Evolutionary conservation across 495 filamentous ascomycete species (phyloP).

Genomic region (Neurospora sp.): DNA sequence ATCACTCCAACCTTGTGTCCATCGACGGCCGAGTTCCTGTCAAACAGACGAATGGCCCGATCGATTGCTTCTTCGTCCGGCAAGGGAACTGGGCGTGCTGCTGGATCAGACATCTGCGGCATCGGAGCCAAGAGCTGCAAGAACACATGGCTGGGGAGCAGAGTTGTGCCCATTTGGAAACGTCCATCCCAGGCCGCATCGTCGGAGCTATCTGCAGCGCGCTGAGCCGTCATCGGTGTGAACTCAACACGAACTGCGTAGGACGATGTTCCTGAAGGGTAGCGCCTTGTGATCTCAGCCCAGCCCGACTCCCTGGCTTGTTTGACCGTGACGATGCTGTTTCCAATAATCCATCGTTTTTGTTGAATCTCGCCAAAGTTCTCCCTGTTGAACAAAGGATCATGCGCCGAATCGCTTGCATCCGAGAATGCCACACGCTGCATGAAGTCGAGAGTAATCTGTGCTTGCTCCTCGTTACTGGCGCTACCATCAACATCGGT

Average conservation of each 20-base stretch:
- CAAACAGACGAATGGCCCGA: constrained; percentile 69
- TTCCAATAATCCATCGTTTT: constrained; percentile 78
- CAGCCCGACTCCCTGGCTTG: constrained; percentile 64
- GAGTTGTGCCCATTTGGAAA: constrained; percentile 32
- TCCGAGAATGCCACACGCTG: constrained; percentile 83
- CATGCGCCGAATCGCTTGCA: constrained; percentile 57
- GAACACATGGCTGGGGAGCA: constrained; percentile 75
- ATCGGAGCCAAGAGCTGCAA: constrained; percentile 70
- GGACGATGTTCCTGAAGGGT: constrained; percentile 76
- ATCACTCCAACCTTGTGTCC: constrained; percentile 92
- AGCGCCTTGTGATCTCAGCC: constrained; percentile 70
- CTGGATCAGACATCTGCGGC: constrained; percentile 45
- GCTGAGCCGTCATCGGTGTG: constrained; percentile 55
- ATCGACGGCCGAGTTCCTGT: constrained; percentile 83
- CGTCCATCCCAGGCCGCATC: constrained; percentile 30
- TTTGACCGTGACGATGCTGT: constrained; percentile 79
- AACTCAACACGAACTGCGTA: constrained; percentile 65
- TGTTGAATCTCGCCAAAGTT: constrained; percentile 57
- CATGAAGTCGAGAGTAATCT: constrained; percentile 93
- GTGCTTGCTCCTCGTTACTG: constrained; percentile 80
- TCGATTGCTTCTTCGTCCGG: constrained; percentile 73
- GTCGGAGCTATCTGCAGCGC: constrained; percentile 38
- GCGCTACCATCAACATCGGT: constrained; percentile 62
- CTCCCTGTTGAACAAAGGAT: constrained; percentile 50
- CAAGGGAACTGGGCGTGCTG: constrained; percentile 63